A percentile compares a stretch with the other conserved stretches of the same genome.
Conservation (phyloP, 345 rosid species). For the Carallia brachiata region DNA sequence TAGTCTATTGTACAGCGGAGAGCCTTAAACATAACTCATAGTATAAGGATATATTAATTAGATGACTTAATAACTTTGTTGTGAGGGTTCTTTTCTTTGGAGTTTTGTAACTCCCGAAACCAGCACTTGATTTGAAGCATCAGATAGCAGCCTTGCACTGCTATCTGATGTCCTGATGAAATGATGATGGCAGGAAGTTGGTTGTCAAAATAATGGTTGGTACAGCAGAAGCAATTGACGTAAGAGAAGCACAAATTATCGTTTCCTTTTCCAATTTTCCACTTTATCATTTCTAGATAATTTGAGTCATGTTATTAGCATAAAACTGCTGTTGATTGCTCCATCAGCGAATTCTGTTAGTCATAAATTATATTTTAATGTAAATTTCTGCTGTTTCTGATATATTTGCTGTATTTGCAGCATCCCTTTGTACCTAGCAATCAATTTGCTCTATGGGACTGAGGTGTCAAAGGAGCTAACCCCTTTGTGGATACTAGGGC, state of each 20-base stretch:
- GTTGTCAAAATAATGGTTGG: too few relatives aligned
- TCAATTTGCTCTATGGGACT: slow-evolving; percentile 59
- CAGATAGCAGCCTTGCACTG: too few relatives aligned
- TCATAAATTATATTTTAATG: background rate
- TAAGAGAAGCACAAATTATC: too few relatives aligned
- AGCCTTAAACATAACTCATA: background rate
- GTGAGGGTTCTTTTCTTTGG: background rate
- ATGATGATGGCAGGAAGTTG: too few relatives aligned
- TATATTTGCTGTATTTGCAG: slow-evolving; percentile 41
- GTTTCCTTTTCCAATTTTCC: too few relatives aligned
- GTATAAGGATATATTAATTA: background rate
- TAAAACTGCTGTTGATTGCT: background rate
- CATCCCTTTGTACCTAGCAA: slow-evolving; percentile 58
- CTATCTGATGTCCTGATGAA: too few relatives aligned
- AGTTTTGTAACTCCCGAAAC: slow-evolving; percentile 1
- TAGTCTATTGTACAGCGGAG: background rate
- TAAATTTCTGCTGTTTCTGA: slow-evolving; percentile 16
- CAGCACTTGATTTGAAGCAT: background rate
- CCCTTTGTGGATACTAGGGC: slow-evolving; percentile 85
- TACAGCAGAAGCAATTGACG: too few relatives aligned
- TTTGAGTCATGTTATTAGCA: background rate
- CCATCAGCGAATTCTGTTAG: background rate
- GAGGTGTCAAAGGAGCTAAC: slow-evolving; percentile 78
- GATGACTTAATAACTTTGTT: background rate
- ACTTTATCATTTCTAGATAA: too few relatives aligned